phyloP scores from a whole-genome alignment of 352 stramenopile species.

The Globisporangium canariense region DNA sequence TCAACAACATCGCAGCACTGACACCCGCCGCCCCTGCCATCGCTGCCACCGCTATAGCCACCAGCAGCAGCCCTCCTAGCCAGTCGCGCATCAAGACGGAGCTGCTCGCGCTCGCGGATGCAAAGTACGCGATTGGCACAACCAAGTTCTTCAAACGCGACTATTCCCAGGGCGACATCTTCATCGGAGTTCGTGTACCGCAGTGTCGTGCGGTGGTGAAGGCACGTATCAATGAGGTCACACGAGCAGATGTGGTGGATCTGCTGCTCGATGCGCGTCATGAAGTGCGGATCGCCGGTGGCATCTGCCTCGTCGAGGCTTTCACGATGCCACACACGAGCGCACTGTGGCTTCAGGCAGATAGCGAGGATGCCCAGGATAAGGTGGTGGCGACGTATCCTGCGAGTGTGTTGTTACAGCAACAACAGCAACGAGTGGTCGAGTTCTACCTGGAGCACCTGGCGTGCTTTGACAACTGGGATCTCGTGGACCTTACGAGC shows the following conservation, averaged over 20 bases:
- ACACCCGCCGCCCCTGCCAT: no score
- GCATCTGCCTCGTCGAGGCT: conserved; percentile 18
- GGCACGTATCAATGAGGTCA: conserved; percentile 4
- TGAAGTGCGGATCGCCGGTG: conserved; percentile 17
- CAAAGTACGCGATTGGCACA: neutral
- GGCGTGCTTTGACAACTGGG: conserved; percentile 22
- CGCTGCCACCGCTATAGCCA: conserved; percentile 11
- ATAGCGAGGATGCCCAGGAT: no score
- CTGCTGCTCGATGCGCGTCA: conserved; percentile 18
- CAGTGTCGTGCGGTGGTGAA: conserved; percentile 14
- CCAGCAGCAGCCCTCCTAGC: neutral
- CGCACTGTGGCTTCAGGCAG: neutral
- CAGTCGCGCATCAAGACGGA: conserved; percentile 8
- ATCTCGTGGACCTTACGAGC: conserved; percentile 18
- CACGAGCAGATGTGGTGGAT: conserved; percentile 4
- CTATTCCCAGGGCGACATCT: conserved; percentile 18
- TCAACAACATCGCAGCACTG: neutral
- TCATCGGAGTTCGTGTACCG: conserved; percentile 16
- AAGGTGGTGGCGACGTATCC: no score
- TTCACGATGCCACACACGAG: conserved; percentile 5
- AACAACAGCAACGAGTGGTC: conserved; percentile 1
- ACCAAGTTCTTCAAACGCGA: conserved; percentile 16
- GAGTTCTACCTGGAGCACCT: conserved; percentile 19
- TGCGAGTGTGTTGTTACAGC: no score
- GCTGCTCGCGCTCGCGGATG: conserved; percentile 13